Evolutionary conservation across 176 grass and related monocot species (phyloP), one percentile per base, ranked within the genome.

Genomic region (Avena atlantica): DNA sequence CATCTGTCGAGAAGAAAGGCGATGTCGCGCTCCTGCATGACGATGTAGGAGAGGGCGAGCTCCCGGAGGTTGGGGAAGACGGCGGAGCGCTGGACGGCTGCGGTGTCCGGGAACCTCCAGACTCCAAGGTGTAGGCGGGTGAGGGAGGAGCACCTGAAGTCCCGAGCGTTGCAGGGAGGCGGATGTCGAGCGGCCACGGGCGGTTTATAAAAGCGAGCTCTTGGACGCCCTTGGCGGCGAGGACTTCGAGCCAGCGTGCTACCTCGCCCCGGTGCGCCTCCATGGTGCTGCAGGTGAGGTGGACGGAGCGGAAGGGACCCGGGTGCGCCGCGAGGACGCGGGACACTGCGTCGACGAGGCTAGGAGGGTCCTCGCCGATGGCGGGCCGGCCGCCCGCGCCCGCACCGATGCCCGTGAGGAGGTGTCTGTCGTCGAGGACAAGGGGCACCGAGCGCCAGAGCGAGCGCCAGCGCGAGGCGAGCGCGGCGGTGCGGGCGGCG

Each of bases 241-340:
- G 68, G 68, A 45, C 9, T 37, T 71, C 68, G 36, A 71, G 36
- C 68, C 68, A 71, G 19, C 68, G 68, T 11, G 68, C 37, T 20
- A 71, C 1, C 68, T 45, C 37, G 37, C 68, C 37, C 68, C 68
- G 68, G 37, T 71, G 68, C 68, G 37, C 68, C 19, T 71, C 68
- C 68, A 71, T 71, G 68, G 68, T 11, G 68, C 68, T 71, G 17
- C 37, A 71, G 68, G 68, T 71, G 68, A 71, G 68, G 36, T 71
- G 68, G 9, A 71, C 37, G 37, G 8, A 44, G 34, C 68, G 37
- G 68, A 71, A 71, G 36, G 36, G 68, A 4, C 68, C 68, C 68
- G 36, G 68, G 68, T 71, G 68, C 37, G 37, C 9, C 37, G 17
- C 68, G 68, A 71, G 68, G 34, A 71, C 68, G 17, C 36, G 9